Base-by-base conservation (phyloP, 2,329 filamentous ascomycete genomes). In the Hirsutella rhossiliensis region DNA sequence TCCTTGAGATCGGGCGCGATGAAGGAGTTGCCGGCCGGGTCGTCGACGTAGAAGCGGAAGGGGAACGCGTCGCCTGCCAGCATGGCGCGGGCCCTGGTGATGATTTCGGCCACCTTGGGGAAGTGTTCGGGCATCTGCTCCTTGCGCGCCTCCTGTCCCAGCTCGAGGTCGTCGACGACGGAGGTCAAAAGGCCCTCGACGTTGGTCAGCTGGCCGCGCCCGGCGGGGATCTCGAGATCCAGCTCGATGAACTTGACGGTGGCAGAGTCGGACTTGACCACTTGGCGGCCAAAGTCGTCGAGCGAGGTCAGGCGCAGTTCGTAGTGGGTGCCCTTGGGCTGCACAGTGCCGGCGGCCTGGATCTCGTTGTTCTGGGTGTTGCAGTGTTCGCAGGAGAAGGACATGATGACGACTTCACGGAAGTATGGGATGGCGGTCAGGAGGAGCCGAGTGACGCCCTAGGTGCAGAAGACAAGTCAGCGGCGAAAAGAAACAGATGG, bases 391-490 rank as follows among this genome's bases (percentile, higher is more conserved):
- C 92, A 98, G 52, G 78, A 77, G 65, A 98, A 98, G 49, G 90
- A 97, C 82, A 96, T 95, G 63, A 98, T 78, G 56, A 98, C 87
- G 50, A 98, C 82, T 64, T 98, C 90, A 68, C 88, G 87, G 72
- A 98, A 98, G 73, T 87, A 97, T 15, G 92, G 92, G 45, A 98
- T 96, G 51, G 80, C 80, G 15, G 94, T 94, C 44, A 98, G 79
- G 38, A 98, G 79, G 19, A 98, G 76, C 47, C 83, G 78, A 13
- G 92, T 98, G 1, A 71, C 77, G 56, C 92, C 92, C 85, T 94
- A 34, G 11, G 40, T 28, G 32, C 40, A 49, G 2, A 30, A 11
- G 36, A 23, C 13, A 13, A n/a, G 13, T 18, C 8, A 28, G 12
- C 5, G 15, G 8, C 8, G 29, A 15, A 23, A 20, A 23, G 17